Base-by-base conservation (phyloP, 2,329 filamentous ascomycete species). In the Meredithiella fracta region DNA sequence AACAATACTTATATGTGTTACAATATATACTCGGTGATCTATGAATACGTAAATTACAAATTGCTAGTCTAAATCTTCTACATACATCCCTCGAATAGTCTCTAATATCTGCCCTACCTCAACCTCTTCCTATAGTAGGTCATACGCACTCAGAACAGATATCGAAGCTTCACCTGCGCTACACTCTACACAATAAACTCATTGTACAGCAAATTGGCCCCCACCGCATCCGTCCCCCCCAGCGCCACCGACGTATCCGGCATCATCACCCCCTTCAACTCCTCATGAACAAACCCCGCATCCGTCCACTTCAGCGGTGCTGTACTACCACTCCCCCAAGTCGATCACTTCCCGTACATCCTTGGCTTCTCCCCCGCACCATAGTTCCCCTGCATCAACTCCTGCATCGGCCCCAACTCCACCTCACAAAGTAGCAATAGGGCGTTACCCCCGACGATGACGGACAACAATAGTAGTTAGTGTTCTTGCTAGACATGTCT, bases 361-460 rank as follows among this genome's bases (percentile, higher is more conserved):
- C 78, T 79, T 0, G 84, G 85, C 40, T 75, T 72, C 3, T 80
- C 73, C 0, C 76, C 83, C 0, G 88, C 88, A 6, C 71, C 67
- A 63, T 79, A 87, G 34, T 47, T 49, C 1, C 78, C 67, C 11
- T 70, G 0, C 0, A 68, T 72, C 2, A 90, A 73, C 62, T 82
- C 73, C 58, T 83, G 76, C 70, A 91, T 81, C 34, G 82, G 68
- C 4, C 89, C 88, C 2, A 95, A 75, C 67, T 72, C 70, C 3
- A 86, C 87, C 64, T 94, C 88, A 63, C 88, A 94, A 1, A 95
- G 80, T 17, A 95, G 74, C 3, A 94, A 72, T 2, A 95, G 72
- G 0, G 82, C 88, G 22, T 81, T 79, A 20, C 79, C 77, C n/a
- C 75, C 77, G n/a, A 83, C 85, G 59, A 71, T 75, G 60, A 69